A percentile compares a stretch with the other conserved stretches of the same genome.
Conservation (phyloP, 2,329 filamentous ascomycete species). For the Fusarium protoensiforme region DNA sequence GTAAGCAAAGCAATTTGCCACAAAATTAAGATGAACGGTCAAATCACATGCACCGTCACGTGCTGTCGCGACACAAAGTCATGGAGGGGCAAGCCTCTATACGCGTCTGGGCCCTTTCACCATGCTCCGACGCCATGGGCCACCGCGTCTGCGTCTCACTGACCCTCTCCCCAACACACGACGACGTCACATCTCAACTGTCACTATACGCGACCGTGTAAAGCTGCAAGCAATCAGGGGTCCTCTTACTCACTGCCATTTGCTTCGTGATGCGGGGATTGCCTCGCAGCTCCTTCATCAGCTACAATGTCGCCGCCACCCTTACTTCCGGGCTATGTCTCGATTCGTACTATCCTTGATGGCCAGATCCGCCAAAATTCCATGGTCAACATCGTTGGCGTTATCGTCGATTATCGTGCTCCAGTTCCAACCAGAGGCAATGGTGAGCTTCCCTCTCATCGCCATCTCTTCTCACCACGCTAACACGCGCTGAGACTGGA, state of each 20-base stretch:
- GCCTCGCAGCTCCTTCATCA: conserved; percentile 3
- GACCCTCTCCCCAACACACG: background rate
- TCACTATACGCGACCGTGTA: conserved; percentile 13
- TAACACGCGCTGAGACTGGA: conserved; percentile 60
- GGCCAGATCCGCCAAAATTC: conserved; percentile 42
- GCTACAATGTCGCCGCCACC: conserved; percentile 10
- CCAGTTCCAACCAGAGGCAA: conserved; percentile 61
- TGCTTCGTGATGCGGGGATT: conserved; percentile 4
- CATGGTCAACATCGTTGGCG: conserved; percentile 72
- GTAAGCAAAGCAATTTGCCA: conserved; percentile 2
- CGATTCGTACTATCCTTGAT: conserved; percentile 57
- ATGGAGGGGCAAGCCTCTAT: conserved; percentile 6
- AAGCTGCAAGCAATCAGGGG: background rate
- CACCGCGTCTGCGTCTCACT: conserved; percentile 37
- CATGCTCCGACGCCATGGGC: background rate
- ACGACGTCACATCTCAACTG: conserved; percentile 1
- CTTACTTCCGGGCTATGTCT: conserved; percentile 39
- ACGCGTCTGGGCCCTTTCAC: conserved; percentile 21
- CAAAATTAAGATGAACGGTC: background rate
- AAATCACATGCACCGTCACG: conserved; percentile 39
- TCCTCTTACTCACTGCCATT: background rate
- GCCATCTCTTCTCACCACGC: background rate
- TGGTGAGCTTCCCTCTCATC: conserved; percentile 53
- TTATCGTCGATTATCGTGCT: conserved; percentile 73
- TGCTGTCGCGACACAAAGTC: conserved; percentile 35